These are phyloP conservation scores for Sphaerosporella brunnea DNA, from an alignment of 495 filamentous ascomycete genomes.

Conservation along the genomic window DNA sequence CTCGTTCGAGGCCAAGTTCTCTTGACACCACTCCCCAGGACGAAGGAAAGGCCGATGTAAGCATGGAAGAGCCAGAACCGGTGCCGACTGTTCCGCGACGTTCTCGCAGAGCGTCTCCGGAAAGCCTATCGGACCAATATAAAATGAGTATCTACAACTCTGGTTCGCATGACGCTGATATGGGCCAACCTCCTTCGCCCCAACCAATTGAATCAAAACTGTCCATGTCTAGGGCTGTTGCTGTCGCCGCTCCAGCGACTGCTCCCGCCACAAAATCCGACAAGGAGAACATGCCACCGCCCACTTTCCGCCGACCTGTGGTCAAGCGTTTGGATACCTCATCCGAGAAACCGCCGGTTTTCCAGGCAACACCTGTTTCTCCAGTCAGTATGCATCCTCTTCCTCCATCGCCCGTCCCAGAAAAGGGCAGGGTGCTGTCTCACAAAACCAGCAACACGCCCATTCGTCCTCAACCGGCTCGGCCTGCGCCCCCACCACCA, in stretches of 20 bases:
- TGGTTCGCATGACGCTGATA: background rate
- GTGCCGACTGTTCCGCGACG: conserved; percentile 4
- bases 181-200: background rate
- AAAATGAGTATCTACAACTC: conserved; percentile 10
- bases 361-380: conserved; percentile 2
- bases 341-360: conserved; percentile 11
- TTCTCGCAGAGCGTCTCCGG: conserved; percentile 3
- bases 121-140: background rate
- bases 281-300: conserved; percentile 25
- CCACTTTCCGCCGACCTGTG: conserved; percentile 18
- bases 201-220: background rate
- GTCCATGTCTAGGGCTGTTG: conserved; percentile 17
- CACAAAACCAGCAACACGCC: conserved; percentile 68
- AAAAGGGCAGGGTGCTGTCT: conserved; percentile 50
- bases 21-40: background rate
- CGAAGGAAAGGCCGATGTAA: background rate
- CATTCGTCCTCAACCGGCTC: conserved; percentile 53
- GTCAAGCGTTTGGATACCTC: conserved; percentile 10
- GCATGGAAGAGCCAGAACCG: background rate
- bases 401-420: conserved; percentile 14
- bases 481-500: conserved; percentile 33
- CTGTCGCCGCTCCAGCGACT: conserved; percentile 15
- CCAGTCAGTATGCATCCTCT: conserved; percentile 8
- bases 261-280: conserved; percentile 10
- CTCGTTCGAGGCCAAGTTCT: background rate